Evolutionary conservation across 495 filamentous ascomycete genomes (phyloP).

Genomic region (Hyaloscypha finlandica): DNA sequence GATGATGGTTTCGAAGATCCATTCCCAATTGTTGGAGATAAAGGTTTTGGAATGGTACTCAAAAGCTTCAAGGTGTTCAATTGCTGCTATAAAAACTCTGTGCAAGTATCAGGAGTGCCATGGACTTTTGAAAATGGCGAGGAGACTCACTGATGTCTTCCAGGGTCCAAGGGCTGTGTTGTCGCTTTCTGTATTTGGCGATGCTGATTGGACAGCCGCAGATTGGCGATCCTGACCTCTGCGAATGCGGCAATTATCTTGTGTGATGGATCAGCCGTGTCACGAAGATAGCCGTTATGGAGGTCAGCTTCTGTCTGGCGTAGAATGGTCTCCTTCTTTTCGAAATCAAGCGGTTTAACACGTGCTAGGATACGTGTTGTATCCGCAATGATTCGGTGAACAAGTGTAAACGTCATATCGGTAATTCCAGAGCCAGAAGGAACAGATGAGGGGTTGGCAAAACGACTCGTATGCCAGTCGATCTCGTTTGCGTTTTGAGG

Average conservation of each 20-base stretch:
- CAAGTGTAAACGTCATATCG: conserved; percentile 27
- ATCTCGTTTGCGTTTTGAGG: conserved; percentile 26
- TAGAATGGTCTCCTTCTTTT: neutral
- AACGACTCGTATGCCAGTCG: conserved; percentile 28
- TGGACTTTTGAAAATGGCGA: neutral
- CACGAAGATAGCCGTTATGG: conserved; percentile 8
- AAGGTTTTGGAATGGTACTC: conserved; percentile 14
- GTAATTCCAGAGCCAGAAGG: conserved; percentile 22
- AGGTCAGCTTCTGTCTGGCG: conserved; percentile 1
- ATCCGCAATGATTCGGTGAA: conserved; percentile 7
- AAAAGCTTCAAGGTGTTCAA: conserved; percentile 23
- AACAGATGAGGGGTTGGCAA: conserved; percentile 23
- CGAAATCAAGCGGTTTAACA: conserved; percentile 2
- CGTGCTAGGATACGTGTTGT: neutral
- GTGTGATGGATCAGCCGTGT: neutral
- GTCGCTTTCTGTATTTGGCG: neutral
- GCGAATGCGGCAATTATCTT: conserved; percentile 6
- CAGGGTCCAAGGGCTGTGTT: neutral
- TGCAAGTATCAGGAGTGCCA: neutral
- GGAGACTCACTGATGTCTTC: conserved; percentile 12
- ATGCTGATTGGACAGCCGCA: conserved; percentile 12
- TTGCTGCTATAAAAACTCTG: conserved; percentile 20
- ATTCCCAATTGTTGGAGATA: conserved; percentile 22
- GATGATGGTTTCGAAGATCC: conserved; percentile 24
- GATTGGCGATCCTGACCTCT: conserved; percentile 8